Evolutionary conservation across 805 yeast species (phyloP).

Genomic region (Isabelozyma heimii): DNA sequence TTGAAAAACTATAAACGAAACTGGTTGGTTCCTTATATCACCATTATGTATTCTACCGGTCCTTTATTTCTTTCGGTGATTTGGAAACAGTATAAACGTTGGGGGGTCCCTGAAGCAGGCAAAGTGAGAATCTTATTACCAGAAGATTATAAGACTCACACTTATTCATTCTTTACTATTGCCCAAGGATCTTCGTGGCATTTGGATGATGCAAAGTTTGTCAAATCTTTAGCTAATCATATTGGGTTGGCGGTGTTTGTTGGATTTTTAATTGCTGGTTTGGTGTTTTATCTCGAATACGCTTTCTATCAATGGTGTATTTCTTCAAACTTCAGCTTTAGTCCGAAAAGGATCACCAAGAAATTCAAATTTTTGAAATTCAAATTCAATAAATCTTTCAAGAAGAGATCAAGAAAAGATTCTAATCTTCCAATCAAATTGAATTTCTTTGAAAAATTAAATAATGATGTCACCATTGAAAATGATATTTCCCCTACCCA

Average conservation of each 20-base stretch:
- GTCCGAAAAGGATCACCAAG: not conserved
- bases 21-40: constrained; percentile 84
- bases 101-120: constrained; percentile 68
- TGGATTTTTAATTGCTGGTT: constrained; percentile 60
- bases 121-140: constrained; percentile 71
- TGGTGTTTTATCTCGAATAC: constrained; percentile 36
- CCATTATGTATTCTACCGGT: constrained; percentile 92
- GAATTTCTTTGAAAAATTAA: constrained; percentile 18
- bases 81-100: constrained; percentile 83
- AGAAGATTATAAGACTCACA: constrained; percentile 60
- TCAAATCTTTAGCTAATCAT: constrained; percentile 72
- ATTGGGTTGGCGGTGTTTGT: constrained; percentile 66
- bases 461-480: not conserved
- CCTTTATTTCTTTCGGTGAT: constrained; percentile 83
- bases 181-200: constrained; percentile 93
- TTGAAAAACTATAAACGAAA: constrained; percentile 59
- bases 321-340: not conserved
- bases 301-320: constrained; percentile 36
- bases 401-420: constrained; percentile 50
- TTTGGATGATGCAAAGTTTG: constrained; percentile 76
- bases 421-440: constrained; percentile 46
- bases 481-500: not conserved
- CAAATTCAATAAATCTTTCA: constrained; percentile 14
- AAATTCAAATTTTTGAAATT: not conserved
- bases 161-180: constrained; percentile 67